Conservation (phyloP, 345 rosid genomes). For the Diplotaxis tenuifolia region DNA sequence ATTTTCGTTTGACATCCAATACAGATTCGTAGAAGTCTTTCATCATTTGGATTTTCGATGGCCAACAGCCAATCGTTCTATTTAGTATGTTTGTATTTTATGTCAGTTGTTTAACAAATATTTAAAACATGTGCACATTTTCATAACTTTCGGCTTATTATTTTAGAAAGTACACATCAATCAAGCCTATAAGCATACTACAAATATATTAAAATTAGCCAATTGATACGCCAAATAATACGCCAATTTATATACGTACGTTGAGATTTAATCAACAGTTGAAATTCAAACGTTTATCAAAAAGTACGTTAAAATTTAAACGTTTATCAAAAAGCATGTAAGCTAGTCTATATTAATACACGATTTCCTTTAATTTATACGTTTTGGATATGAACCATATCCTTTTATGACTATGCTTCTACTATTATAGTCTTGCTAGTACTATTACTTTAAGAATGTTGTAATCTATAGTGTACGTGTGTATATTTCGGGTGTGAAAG, state of each 20-base stretch:
- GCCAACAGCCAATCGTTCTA: neutral
- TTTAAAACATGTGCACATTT: neutral
- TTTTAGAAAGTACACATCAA: neutral
- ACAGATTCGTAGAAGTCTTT: slow-evolving; percentile 6
- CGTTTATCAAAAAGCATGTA: neutral
- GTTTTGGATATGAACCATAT: neutral
- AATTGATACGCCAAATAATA: neutral
- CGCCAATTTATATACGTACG: neutral
- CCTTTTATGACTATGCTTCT: neutral
- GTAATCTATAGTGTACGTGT: too few species aligned
- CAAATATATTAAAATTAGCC: neutral
- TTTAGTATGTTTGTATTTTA: neutral
- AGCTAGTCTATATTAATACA: neutral
- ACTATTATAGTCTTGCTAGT: neutral
- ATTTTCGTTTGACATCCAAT: neutral
- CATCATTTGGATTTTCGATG: neutral
- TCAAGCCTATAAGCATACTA: neutral
- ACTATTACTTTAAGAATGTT: too few species aligned
- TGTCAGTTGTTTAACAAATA: neutral
- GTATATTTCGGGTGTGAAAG: too few species aligned
- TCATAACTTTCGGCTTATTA: neutral
- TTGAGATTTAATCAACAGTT: neutral
- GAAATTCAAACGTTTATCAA: neutral
- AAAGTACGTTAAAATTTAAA: neutral
- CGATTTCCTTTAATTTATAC: neutral